These are phyloP conservation scores for Gamarada debralockiae DNA, from an alignment of 495 filamentous ascomycete genomes.

Conservation along the genomic window DNA sequence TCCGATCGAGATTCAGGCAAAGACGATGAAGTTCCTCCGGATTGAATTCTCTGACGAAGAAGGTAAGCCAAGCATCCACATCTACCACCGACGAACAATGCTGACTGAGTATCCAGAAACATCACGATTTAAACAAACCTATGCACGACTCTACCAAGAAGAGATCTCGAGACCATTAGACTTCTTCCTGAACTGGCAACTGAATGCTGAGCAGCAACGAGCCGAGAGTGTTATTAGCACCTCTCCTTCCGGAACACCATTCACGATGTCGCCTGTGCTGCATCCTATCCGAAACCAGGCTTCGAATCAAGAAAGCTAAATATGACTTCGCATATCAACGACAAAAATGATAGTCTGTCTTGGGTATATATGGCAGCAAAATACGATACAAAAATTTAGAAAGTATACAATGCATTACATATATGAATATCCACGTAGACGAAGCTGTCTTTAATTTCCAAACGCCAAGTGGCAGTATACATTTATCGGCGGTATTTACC, in stretches of 20 bases:
- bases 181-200: neutral
- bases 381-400: too few relatives aligned
- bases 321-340: too few relatives aligned
- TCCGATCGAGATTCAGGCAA: neutral
- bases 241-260: neutral
- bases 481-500: too few relatives aligned
- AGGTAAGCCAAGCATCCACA: neutral
- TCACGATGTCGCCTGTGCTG: neutral
- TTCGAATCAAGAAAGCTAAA: too few relatives aligned
- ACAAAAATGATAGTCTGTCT: too few relatives aligned
- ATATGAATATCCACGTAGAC: too few relatives aligned
- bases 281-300: neutral
- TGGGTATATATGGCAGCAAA: too few relatives aligned
- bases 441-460: too few relatives aligned
- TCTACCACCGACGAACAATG: neutral
- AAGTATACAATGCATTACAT: too few relatives aligned
- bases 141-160: neutral
- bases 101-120: neutral
- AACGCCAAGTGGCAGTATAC: too few relatives aligned
- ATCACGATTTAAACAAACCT: neutral
- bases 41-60: slow-evolving; percentile 8
- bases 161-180: neutral
- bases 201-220: neutral
- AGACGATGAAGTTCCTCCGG: slow-evolving; percentile 1
- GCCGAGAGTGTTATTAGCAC: slow-evolving; percentile 1